Conservation (phyloP, 495 filamentous ascomycete species). For the Geoglossum glabrum region DNA sequence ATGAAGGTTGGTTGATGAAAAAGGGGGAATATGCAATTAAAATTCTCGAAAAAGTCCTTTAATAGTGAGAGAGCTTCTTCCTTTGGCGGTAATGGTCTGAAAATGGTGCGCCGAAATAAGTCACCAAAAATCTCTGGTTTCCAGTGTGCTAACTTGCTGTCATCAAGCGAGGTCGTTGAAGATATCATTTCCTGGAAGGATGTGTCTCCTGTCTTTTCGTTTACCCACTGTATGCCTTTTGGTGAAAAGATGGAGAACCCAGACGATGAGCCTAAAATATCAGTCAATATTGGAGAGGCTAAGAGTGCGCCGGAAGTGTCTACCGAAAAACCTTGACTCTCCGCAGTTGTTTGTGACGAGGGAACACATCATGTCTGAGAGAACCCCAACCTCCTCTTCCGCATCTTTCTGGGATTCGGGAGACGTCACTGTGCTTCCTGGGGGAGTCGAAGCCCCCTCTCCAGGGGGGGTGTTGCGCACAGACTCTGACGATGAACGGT, state of each 20-base stretch:
- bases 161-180: slow-evolving; percentile 52
- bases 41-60: slow-evolving; percentile 91
- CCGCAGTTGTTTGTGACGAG: slow-evolving; percentile 94
- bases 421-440: slow-evolving; percentile 12
- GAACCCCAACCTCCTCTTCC: slow-evolving; percentile 61
- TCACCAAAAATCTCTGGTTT: slow-evolving; percentile 88
- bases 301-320: background rate
- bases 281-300: background rate
- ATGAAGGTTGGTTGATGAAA: slow-evolving; percentile 98
- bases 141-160: slow-evolving; percentile 91
- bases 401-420: slow-evolving; percentile 12
- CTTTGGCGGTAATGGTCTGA: slow-evolving; percentile 61
- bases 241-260: slow-evolving; percentile 97
- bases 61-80: slow-evolving; percentile 62
- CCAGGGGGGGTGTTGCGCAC: background rate
- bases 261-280: slow-evolving; percentile 65
- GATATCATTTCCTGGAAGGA: slow-evolving; percentile 96
- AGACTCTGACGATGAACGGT: background rate
- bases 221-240: slow-evolving; percentile 97
- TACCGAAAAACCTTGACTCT: slow-evolving; percentile 93
- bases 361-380: slow-evolving; percentile 99
- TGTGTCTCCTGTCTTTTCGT: slow-evolving; percentile 84
- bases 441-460: slow-evolving; percentile 12
- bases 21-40: slow-evolving; percentile 95
- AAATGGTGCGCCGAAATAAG: slow-evolving; percentile 74